Percentiles rank a stretch among this genome's conserved stretches.
Evolutionary conservation across 1,284 basidiomycete genomes (phyloP).

Genomic region (Puccinia polysora): DNA sequence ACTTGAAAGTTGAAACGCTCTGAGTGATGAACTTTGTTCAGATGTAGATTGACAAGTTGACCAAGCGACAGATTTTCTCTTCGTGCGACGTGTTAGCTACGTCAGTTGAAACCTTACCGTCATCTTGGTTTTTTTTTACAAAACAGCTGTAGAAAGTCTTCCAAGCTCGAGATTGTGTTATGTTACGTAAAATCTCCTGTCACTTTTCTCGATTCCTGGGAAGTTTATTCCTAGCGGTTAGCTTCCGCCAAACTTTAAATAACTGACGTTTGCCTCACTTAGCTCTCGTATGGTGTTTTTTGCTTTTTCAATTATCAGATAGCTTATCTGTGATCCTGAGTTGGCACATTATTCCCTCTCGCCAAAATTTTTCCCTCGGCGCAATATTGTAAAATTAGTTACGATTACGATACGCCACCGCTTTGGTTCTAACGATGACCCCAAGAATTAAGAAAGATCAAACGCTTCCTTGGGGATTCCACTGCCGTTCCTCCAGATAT

Average conservation of each 20-base stretch:
- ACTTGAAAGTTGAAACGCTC: too few relatives aligned
- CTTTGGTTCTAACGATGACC: neutral
- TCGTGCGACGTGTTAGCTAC: neutral
- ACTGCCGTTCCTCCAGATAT: slow-evolving; percentile 14
- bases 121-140: too few relatives aligned
- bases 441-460: neutral
- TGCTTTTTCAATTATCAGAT: too few relatives aligned
- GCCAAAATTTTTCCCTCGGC: neutral
- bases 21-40: too few relatives aligned
- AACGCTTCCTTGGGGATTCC: slow-evolving; percentile 9
- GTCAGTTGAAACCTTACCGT: slow-evolving; percentile 7
- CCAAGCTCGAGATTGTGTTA: slow-evolving; percentile 1
- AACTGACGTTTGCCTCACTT: too few relatives aligned
- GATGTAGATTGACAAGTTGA: slow-evolving; percentile 4
- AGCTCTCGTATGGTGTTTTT: too few relatives aligned
- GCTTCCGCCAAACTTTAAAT: too few relatives aligned
- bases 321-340: too few relatives aligned
- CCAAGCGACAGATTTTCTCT: neutral
- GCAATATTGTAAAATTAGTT: neutral
- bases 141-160: slow-evolving; percentile 10
- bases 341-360: too few relatives aligned
- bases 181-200: slow-evolving; percentile 7
- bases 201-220: neutral
- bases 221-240: neutral
- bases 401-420: neutral